Evolutionary conservation across 257 asterid genomes (phyloP).

Genomic region (Dorcoceras hygrometricum): DNA sequence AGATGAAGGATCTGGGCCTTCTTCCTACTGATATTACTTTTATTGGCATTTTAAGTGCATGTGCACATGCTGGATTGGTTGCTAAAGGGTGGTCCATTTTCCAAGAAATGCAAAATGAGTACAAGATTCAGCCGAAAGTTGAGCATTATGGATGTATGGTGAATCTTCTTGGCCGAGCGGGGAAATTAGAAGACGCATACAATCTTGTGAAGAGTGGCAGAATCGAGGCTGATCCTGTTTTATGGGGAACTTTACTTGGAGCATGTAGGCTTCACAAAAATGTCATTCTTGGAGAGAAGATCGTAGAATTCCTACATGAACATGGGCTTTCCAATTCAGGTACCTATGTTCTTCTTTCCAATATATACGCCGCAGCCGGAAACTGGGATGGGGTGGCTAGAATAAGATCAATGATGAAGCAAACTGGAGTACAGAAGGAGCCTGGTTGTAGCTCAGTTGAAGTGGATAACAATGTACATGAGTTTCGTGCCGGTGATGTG

Average conservation of each 20-base stretch:
- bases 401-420: conserved; percentile 44
- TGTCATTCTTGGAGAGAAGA: conserved; percentile 35
- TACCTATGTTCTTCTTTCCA: conserved; percentile 46
- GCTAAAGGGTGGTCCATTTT: conserved; percentile 42
- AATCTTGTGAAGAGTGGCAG: conserved; percentile 32
- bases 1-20: conserved; percentile 34
- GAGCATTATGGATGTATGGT: conserved; percentile 69
- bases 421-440: conserved; percentile 46
- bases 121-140: conserved; percentile 36
- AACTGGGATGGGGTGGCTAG: conserved; percentile 51
- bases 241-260: conserved; percentile 49
- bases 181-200: conserved; percentile 43
- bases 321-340: conserved; percentile 45
- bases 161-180: conserved; percentile 56
- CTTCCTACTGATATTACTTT: conserved; percentile 47
- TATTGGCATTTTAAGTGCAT: conserved; percentile 45
- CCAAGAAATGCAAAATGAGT: conserved; percentile 33
- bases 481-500: conserved; percentile 51
- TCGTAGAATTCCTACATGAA: conserved; percentile 28
- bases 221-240: conserved; percentile 33
- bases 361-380: conserved; percentile 45
- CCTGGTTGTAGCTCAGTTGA: conserved; percentile 58
- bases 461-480: conserved; percentile 44
- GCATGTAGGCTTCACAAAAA: conserved; percentile 53
- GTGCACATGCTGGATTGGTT: conserved; percentile 53